These are phyloP conservation scores for Smittium mucronatum DNA, from an alignment of 371 early-diverging fungal species.

Conservation along the genomic window DNA sequence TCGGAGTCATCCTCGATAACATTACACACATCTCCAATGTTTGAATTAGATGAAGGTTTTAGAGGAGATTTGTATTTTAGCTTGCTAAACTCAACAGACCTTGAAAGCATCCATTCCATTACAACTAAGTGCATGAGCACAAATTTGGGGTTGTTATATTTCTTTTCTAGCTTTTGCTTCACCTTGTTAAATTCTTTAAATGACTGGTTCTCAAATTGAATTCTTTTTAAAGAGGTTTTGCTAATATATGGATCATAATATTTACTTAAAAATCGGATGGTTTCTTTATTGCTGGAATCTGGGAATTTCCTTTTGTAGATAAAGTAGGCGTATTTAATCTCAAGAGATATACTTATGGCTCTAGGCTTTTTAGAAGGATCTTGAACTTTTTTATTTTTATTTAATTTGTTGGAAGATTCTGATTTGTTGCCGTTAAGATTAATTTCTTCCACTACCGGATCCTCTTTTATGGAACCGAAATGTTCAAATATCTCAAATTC, in stretches of 20 bases:
- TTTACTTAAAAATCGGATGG: background rate
- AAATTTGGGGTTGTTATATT: background rate
- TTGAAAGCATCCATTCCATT: background rate
- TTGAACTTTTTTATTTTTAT: background rate
- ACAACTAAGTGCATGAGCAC: background rate
- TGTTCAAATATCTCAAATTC: background rate
- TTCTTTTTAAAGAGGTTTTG: background rate
- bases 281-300: background rate
- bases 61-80: background rate
- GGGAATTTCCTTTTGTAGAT: background rate
- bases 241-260: background rate
- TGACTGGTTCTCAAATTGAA: background rate
- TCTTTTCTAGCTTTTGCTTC: background rate
- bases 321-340: background rate
- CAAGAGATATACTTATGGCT: background rate
- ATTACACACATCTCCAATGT: background rate
- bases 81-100: background rate
- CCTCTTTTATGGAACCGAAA: background rate
- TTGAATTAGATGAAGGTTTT: background rate
- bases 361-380: background rate
- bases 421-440: background rate
- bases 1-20: background rate
- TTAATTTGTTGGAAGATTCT: background rate
- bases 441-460: too few relatives aligned
- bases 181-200: background rate